Evolutionary conservation across 306 rosid species (phyloP), one percentile per base, ranked within the genome.

Genomic region (Cucurbita moschata): DNA sequence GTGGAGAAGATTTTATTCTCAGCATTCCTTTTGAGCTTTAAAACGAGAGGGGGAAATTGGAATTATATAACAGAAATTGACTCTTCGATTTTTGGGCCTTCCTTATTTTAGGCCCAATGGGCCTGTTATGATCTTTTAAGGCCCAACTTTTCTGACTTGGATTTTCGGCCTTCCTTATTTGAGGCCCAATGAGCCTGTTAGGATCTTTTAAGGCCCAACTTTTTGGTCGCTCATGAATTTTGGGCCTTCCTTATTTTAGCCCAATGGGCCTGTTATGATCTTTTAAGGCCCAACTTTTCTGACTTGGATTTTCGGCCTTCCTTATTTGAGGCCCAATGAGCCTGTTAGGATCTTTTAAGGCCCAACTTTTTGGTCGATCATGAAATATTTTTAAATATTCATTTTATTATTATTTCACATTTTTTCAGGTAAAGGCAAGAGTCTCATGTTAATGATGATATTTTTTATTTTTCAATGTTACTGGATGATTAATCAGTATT

Each of bases 21-120:
- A 80, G 83, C 83, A 83, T 82, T 46, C 67, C 76, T 68, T 7
- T 12, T 15, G 0, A 23, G 14, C 2, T 18, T 21, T 66, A 47
- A 23, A 47, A 6, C 12, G 7, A 46, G 19, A 15, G 5, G 40
- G 57, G 40, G 73, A 47, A 68, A 42, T 18, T 43, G 5, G 10
- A 65, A 21, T 23, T 47, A 47, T 66, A 66, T 66, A 66, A 38
- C 38, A 19, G 7, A 56, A 21, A 10, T 21, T 56, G 69, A 1
- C 14, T 39, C 26, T 18, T 9, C 6, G 5, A 4, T 42, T 10
- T 16, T 64, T 65, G 71, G 71, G 51, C 71, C 71, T 42, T 65
- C 1, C 10, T 7, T 2, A 65, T 40, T 18, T 42, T 0, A 18
- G 8, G 71, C 51, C 71, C 49, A 64, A 10, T 63, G 12, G 65